Percentiles rank a stretch among this genome's conserved stretches.
These are phyloP conservation scores for Asterophora lycoperdoides DNA, from an alignment of 768 basidiomycete genomes.

Conservation along the genomic window DNA sequence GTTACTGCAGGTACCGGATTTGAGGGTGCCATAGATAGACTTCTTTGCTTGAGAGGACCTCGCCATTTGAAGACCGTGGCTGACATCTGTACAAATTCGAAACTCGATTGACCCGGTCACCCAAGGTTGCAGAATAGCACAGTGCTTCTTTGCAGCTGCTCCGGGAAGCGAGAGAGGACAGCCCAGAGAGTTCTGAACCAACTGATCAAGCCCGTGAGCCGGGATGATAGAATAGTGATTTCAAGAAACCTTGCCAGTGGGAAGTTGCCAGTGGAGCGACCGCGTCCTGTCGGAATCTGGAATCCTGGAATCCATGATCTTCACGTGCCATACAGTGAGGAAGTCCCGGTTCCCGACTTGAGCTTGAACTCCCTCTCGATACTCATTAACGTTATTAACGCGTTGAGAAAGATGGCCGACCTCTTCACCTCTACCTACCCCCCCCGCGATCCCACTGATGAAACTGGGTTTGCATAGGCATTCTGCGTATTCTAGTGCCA, in stretches of 20 bases:
- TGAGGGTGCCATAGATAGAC: background rate
- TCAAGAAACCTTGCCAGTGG: too few species aligned
- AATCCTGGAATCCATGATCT: too few species aligned
- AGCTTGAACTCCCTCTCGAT: too few species aligned
- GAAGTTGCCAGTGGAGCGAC: constrained; percentile 16
- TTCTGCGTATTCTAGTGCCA: background rate
- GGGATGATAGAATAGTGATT: too few species aligned
- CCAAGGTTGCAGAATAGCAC: too few species aligned
- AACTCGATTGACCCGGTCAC: too few species aligned
- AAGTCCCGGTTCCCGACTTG: too few species aligned
- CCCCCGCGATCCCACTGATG: constrained; percentile 75
- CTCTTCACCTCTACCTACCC: constrained; percentile 52
- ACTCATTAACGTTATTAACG: background rate
- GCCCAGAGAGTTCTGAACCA: background rate
- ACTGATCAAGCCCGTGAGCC: too few species aligned
- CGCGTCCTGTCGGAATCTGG: too few species aligned
- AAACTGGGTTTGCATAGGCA: constrained; percentile 42
- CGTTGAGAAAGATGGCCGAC: background rate
- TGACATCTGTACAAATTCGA: background rate
- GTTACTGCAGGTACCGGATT: background rate
- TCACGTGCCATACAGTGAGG: too few species aligned
- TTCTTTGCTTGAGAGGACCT: background rate
- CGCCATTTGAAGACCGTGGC: background rate
- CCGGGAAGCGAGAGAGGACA: background rate
- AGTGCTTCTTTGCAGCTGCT: too few species aligned